Base-by-base conservation (phyloP, 108 stramenopile species). In the Cyclotella atomus region DNA sequence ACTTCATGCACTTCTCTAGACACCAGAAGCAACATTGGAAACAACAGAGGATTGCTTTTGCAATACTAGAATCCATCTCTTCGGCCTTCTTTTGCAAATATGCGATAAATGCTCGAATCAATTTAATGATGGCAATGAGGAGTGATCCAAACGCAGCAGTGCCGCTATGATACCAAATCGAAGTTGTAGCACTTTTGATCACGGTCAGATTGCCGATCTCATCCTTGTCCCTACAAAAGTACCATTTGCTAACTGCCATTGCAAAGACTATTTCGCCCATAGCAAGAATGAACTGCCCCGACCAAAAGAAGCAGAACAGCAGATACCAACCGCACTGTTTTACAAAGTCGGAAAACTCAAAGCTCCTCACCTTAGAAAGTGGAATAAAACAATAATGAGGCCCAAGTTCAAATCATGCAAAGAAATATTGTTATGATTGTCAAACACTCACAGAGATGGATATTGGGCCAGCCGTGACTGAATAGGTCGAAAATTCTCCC, bases 61-160 rank as follows among this genome's bases (percentile, higher is more conserved):
- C 95, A 23, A 95, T 50, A 75, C 89, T 89, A 64, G 76, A 84
- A 20, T 91, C 70, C 29, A 79, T 71, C 59, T 95, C 65, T 46
- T 93, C 85, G n/a, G 94, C 88, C 72, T 90, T 87, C 32, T 84
- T 83, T 88, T 97, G 95, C 10, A 97, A 33, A 66, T 93, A 91
- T 32, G 91, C 83, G 24, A 99, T 63, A 32, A 95, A 62, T 55
- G 96, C 81, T 44, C 97, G 95, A 46, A 97, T 84, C 46, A 93
- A 83, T 83, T 94, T 87, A 45, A 97, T 81, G 73, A 97, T 89
- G 41, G 97, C 96, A 64, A 97, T 88, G 43, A 99, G 66, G 24
- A 99, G 81, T 25, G 91, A 88, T 29, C 97, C 98, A 82, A 93
- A 98, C 16, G 98, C 98, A 19, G 94, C 96, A 0, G 98, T 98